These are phyloP conservation scores for Tremella fuciformis DNA, from an alignment of 768 basidiomycete species.

Conservation along the genomic window DNA sequence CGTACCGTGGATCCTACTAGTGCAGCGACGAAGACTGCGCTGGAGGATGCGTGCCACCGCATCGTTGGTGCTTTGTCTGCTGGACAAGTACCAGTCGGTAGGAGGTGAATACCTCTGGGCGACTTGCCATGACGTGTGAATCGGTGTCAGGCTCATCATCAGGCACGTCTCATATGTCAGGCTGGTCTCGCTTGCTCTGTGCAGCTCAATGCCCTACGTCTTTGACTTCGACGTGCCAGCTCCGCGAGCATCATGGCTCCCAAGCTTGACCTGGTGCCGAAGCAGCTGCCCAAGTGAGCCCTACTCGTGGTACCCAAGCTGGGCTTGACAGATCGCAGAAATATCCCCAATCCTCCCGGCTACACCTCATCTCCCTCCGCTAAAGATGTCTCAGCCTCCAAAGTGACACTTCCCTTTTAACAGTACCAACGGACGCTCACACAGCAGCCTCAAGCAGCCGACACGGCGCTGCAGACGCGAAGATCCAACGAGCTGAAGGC, in stretches of 20 bases:
- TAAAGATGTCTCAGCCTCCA: constrained; percentile 1
- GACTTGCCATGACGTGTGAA: no score
- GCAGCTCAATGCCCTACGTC: no score
- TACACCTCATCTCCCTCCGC: neutral
- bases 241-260: neutral
- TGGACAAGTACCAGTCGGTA: no score
- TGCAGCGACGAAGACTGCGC: no score
- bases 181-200: no score
- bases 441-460: constrained; percentile 20
- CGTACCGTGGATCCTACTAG: no score
- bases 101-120: no score
- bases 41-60: no score
- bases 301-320: neutral
- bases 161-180: no score
- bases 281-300: neutral
- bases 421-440: constrained; percentile 2
- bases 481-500: constrained; percentile 46
- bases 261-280: neutral
- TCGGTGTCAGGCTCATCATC: no score
- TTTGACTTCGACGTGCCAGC: no score
- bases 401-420: neutral
- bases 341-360: constrained; percentile 2
- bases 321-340: neutral
- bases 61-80: no score
- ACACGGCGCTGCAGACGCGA: constrained; percentile 12